Evolutionary conservation across 371 early-diverging fungal genomes (phyloP), one percentile per base, ranked within the genome.

Genomic region (Antonospora locustae): DNA sequence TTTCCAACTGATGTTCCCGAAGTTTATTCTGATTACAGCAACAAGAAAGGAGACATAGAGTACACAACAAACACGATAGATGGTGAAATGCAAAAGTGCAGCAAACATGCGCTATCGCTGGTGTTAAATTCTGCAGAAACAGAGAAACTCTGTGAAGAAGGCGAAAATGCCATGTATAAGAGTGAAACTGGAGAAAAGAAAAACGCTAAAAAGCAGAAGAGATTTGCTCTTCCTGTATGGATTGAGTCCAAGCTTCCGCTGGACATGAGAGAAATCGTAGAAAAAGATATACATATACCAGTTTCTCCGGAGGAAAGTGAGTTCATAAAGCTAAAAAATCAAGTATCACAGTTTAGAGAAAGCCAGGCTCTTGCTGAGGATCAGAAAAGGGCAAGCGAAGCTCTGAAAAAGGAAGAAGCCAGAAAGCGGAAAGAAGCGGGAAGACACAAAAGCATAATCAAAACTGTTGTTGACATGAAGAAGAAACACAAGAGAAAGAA

Each of bases 1-100:
- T 85, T 87, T 70, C 86, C 88, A 14, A 81, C 90, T 47, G 83
- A 84, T n/a, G n/a, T n/a, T n/a, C n/a, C n/a, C n/a, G n/a, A n/a
- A n/a, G n/a, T n/a, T n/a, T n/a, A n/a, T n/a, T n/a, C n/a, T n/a
- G n/a, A n/a, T n/a, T n/a, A n/a, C n/a, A n/a, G n/a, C n/a, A n/a
- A n/a, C n/a, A n/a, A n/a, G n/a, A n/a, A n/a, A n/a, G n/a, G n/a
- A n/a, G n/a, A n/a, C n/a, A n/a, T n/a, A n/a, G n/a, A n/a, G n/a
- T n/a, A n/a, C n/a, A n/a, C n/a, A n/a, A n/a, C n/a, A n/a, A n/a
- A n/a, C n/a, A n/a, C n/a, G n/a, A n/a, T n/a, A n/a, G n/a, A n/a
- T n/a, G n/a, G n/a, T n/a, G n/a, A n/a, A n/a, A n/a, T n/a, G n/a
- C n/a, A n/a, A n/a, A n/a, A n/a, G n/a, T n/a, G n/a, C n/a, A n/a